phyloP scores from a whole-genome alignment of 2,329 filamentous ascomycete species.

The Lasiodiplodia citricola region DNA sequence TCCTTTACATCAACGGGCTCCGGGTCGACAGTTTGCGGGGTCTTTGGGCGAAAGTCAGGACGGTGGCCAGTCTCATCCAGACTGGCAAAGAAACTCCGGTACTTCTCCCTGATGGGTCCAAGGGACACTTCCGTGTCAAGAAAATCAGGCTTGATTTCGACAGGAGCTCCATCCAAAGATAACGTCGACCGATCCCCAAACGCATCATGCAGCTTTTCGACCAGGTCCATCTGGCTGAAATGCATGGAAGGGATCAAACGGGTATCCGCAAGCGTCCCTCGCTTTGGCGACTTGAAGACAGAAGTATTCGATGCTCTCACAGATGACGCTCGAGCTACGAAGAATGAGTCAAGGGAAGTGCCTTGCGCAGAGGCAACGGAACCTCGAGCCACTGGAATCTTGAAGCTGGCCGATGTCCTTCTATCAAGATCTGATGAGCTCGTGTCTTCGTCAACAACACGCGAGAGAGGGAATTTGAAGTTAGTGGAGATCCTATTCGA shows the following conservation, averaged over 20 bases:
- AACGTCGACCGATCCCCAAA: constrained; percentile 39
- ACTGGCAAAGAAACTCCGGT: constrained; percentile 52
- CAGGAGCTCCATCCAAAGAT: constrained; percentile 19
- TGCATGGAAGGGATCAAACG: constrained; percentile 54
- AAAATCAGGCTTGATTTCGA: constrained; percentile 30
- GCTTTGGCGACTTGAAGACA: constrained; percentile 15
- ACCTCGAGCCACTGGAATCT: constrained; percentile 31
- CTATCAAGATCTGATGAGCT: constrained; percentile 13
- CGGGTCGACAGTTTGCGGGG: constrained; percentile 11
- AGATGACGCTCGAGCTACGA: constrained; percentile 9
- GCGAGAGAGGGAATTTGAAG: constrained; percentile 34
- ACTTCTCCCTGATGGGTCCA: constrained; percentile 49
- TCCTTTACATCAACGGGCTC: neutral
- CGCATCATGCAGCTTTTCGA: constrained; percentile 52
- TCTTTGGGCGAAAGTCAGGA: constrained; percentile 20
- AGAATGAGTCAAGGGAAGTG: constrained; percentile 17
- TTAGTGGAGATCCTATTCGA: constrained; percentile 35
- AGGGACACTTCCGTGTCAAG: constrained; percentile 29
- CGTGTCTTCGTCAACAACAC: constrained; percentile 5
- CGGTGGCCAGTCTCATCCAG: constrained; percentile 41
- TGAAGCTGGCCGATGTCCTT: constrained; percentile 25
- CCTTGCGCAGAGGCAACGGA: neutral
- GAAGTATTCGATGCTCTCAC: constrained; percentile 6
- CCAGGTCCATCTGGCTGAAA: constrained; percentile 54
- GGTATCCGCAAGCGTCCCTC: constrained; percentile 32